These are phyloP conservation scores for Umbelopsis sp. DNA, from an alignment of 371 early-diverging fungal genomes.

Conservation along the genomic window DNA sequence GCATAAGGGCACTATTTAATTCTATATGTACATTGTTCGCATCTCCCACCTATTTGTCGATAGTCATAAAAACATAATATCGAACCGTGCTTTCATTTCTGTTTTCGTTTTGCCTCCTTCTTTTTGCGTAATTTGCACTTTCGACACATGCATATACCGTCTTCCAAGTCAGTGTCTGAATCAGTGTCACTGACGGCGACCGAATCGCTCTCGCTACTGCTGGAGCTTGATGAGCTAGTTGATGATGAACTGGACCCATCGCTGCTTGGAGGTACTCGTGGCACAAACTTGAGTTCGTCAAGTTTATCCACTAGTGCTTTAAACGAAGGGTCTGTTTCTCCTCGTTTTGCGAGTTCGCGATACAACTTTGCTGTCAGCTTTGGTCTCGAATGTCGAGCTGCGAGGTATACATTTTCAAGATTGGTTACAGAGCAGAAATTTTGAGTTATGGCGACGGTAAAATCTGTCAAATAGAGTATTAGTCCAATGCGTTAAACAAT, in stretches of 20 bases:
- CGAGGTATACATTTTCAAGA: conserved; percentile 75
- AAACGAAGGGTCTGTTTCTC: conserved; percentile 35
- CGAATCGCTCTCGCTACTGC: conserved; percentile 29
- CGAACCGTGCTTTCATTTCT: neutral
- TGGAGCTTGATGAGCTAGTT: conserved; percentile 28
- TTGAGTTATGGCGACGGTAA: conserved; percentile 82
- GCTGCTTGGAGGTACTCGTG: conserved; percentile 59
- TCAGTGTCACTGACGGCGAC: conserved; percentile 52
- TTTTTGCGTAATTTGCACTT: conserved; percentile 57
- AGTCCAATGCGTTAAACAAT: neutral
- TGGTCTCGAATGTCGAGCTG: conserved; percentile 74
- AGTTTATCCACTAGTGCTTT: conserved; percentile 52
- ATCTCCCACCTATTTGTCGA: neutral
- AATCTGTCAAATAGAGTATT: conserved; percentile 43
- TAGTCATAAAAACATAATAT: neutral
- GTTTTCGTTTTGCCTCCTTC: conserved; percentile 33
- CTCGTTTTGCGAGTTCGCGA: conserved; percentile 47
- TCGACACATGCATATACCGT: conserved; percentile 65
- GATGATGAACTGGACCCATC: conserved; percentile 44
- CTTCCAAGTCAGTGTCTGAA: conserved; percentile 56
- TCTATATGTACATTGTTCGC: neutral
- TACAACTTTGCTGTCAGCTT: conserved; percentile 63
- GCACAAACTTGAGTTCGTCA: conserved; percentile 55
- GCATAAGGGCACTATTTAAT: neutral
- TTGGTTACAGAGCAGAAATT: conserved; percentile 79